These are phyloP conservation scores for Alternaria hordeiaustralica DNA, from an alignment of 2,329 filamentous ascomycete genomes.

Conservation along the genomic window DNA sequence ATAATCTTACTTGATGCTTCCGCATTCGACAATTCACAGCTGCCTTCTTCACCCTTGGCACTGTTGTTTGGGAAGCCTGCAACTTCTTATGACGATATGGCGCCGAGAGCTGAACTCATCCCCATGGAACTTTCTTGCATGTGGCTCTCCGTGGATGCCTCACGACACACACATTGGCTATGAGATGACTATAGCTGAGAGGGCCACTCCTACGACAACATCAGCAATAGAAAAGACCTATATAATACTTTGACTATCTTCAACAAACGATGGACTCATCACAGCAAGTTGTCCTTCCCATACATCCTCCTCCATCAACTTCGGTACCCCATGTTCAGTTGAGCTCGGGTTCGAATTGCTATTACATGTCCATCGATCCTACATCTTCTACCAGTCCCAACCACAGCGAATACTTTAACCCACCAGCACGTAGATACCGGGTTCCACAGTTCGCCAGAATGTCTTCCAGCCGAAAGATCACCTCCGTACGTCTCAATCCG, in stretches of 20 bases:
- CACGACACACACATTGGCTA: background rate
- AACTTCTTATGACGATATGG: conserved; percentile 23
- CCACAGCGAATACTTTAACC: conserved; percentile 33
- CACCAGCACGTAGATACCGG: conserved; percentile 32
- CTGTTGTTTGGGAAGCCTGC: conserved; percentile 1
- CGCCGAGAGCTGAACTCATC: conserved; percentile 19
- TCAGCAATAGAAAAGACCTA: conserved; percentile 1
- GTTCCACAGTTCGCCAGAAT: conserved; percentile 33
- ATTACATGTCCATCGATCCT: conserved; percentile 34
- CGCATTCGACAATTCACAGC: conserved; percentile 7
- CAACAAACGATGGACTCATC: conserved; percentile 13
- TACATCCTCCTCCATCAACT: conserved; percentile 15
- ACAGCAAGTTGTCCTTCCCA: conserved; percentile 11
- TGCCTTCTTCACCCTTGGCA: conserved; percentile 9
- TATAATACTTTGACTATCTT: conserved; percentile 22
- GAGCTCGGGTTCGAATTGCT: conserved; percentile 3
- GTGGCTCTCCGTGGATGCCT: background rate
- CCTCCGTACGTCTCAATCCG: conserved; percentile 24
- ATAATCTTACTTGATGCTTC: conserved; percentile 18
- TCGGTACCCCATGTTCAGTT: conserved; percentile 9
- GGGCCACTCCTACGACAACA: background rate
- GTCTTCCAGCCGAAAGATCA: conserved; percentile 32
- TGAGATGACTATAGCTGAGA: background rate
- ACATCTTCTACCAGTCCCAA: conserved; percentile 24
- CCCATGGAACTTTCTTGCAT: conserved; percentile 7